These are phyloP conservation scores for Diaporthe sp. DNA, from an alignment of 2,329 filamentous ascomycete species.

Conservation along the genomic window DNA sequence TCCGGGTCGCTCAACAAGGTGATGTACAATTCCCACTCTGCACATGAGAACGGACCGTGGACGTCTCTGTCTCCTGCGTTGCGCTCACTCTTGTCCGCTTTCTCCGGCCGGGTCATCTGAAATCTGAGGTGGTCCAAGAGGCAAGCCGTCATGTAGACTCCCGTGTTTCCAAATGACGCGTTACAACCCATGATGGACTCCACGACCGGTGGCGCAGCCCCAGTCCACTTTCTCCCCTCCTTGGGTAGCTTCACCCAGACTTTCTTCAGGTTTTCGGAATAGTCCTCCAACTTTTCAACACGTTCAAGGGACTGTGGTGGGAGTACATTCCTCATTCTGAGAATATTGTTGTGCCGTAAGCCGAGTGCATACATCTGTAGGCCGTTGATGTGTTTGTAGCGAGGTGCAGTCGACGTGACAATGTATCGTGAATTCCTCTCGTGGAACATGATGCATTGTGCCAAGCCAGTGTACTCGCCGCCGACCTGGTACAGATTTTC, in stretches of 20 bases:
- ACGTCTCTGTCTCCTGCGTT: not conserved
- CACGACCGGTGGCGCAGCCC: not conserved
- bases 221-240: not conserved
- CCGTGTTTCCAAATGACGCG: not conserved
- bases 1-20: not conserved
- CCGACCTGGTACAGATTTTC: too few relatives aligned
- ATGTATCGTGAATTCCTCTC: too few relatives aligned
- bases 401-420: too few relatives aligned
- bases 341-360: too few relatives aligned
- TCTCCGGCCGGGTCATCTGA: not conserved
- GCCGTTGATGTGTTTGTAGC: too few relatives aligned
- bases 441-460: too few relatives aligned
- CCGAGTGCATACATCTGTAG: too few relatives aligned
- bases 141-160: not conserved
- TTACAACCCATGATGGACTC: not conserved
- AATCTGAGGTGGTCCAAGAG: not conserved
- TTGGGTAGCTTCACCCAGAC: not conserved
- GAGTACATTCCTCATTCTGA: not conserved
- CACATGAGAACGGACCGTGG: not conserved
- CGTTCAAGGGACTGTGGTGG: not conserved
- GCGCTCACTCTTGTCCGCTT: too few relatives aligned
- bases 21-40: conserved; percentile 1
- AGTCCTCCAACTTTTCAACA: not conserved
- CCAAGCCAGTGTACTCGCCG: too few relatives aligned
- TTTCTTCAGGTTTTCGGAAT: not conserved